Percentiles rank a stretch among this genome's conserved stretches.
Evolutionary conservation across 495 filamentous ascomycete species (phyloP).

Genomic region (Terfezia claveryi): DNA sequence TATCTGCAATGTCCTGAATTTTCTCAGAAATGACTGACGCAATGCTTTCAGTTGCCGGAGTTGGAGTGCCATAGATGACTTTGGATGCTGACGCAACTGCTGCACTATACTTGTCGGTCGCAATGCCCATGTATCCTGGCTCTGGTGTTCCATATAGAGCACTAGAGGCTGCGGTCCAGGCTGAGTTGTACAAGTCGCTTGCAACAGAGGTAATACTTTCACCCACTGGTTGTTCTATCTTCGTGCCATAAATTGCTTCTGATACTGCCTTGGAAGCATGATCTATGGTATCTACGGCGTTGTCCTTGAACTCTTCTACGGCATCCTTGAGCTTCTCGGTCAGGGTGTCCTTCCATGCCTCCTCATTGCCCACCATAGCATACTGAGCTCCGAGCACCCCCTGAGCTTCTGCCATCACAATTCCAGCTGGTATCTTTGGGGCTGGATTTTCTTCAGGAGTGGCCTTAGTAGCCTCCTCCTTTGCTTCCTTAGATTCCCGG

Average conservation of each 20-base stretch:
- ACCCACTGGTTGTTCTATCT: constrained; percentile 15
- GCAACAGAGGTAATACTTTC: constrained; percentile 19
- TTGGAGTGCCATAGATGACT: constrained; percentile 39
- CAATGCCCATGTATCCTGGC: constrained; percentile 27
- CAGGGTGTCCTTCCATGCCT: constrained; percentile 19
- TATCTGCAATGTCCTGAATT: constrained; percentile 34
- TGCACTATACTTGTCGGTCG: constrained; percentile 32
- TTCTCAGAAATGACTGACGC: constrained; percentile 37
- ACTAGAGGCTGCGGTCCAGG: constrained; percentile 33
- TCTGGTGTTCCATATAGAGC: constrained; percentile 35
- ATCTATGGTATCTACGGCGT: not conserved
- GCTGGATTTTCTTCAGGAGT: constrained; percentile 3
- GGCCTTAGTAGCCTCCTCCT: not conserved
- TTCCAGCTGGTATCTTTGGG: not conserved
- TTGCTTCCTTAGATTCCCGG: constrained; percentile 1
- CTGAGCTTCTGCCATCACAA: not conserved
- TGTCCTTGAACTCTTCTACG: not conserved
- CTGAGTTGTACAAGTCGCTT: constrained; percentile 31
- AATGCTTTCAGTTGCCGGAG: constrained; percentile 24
- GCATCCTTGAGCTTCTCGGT: constrained; percentile 7
- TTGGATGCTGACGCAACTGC: constrained; percentile 43
- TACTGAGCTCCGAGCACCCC: constrained; percentile 16
- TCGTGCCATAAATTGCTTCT: constrained; percentile 20
- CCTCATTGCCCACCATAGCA: constrained; percentile 16
- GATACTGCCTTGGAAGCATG: constrained; percentile 19